A percentile compares a stretch with the other conserved stretches of the same genome.
phyloP scores from a whole-genome alignment of 2,329 filamentous ascomycete species.

The Coniella vitis region DNA sequence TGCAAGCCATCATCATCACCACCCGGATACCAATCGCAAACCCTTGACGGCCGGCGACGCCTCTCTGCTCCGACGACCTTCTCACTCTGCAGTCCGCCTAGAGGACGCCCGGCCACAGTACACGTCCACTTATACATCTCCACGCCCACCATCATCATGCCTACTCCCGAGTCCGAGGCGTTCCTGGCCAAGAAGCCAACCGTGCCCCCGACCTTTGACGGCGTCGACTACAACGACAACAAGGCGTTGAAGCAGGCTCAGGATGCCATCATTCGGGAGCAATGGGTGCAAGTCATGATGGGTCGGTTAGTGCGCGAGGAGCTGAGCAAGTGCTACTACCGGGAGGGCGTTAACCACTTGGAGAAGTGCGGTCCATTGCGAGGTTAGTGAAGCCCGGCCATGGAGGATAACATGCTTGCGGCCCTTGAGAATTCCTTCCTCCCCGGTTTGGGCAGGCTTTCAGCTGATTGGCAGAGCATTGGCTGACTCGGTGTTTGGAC shows the following conservation, averaged over 20 bases:
- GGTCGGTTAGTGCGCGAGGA: conserved; percentile 74
- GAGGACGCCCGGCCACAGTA: neutral
- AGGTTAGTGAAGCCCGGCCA: conserved; percentile 51
- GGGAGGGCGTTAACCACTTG: conserved; percentile 79
- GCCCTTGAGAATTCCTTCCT: neutral
- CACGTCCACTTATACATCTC: neutral
- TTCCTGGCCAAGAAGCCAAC: conserved; percentile 81
- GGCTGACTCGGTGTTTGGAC: conserved; percentile 12
- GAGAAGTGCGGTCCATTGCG: conserved; percentile 78
- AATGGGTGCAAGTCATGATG: conserved; percentile 91
- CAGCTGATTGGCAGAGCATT: neutral
- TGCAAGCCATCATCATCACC: conserved; percentile 4
- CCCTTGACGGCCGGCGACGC: neutral
- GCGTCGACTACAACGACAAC: conserved; percentile 81
- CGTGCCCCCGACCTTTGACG: conserved; percentile 76
- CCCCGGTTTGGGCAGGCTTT: neutral
- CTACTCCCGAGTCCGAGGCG: conserved; percentile 72
- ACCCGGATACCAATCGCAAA: neutral
- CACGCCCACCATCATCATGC: conserved; percentile 45
- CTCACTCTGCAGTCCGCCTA: conserved; percentile 1
- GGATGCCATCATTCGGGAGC: conserved; percentile 74
- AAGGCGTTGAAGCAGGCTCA: conserved; percentile 74
- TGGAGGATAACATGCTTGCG: neutral
- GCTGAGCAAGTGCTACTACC: conserved; percentile 77
- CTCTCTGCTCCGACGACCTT: neutral